These are phyloP conservation scores for Jatropha curcas DNA, from an alignment of 345 rosid genomes.

Conservation along the genomic window DNA sequence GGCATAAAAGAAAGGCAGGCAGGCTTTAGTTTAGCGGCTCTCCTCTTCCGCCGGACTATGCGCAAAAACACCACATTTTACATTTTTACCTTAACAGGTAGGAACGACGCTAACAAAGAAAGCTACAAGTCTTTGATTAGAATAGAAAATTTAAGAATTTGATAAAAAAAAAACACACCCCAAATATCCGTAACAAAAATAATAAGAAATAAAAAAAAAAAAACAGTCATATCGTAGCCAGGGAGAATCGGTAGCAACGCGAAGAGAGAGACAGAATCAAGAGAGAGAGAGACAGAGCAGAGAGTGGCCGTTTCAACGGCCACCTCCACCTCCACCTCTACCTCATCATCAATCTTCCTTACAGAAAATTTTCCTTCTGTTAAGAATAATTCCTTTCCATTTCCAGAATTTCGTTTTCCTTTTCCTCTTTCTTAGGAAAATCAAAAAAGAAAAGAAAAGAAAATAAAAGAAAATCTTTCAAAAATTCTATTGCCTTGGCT, in stretches of 20 bases:
- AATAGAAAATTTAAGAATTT: too few relatives aligned
- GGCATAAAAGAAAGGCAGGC: too few relatives aligned
- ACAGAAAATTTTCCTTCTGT: neutral
- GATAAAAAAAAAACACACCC: too few relatives aligned
- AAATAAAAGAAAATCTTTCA: neutral
- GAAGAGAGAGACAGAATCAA: neutral
- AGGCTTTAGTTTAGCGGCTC: neutral
- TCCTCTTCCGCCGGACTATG: slow-evolving; percentile 8
- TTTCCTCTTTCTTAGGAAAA: slow-evolving; percentile 20
- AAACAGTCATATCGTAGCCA: neutral
- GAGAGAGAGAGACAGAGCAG: neutral
- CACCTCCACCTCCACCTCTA: slow-evolving; percentile 45
- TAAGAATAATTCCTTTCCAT: neutral
- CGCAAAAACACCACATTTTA: neutral
- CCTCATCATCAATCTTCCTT: slow-evolving; percentile 28
- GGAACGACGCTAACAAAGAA: neutral
- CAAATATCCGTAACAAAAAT: too few relatives aligned
- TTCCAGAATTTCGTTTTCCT: neutral
- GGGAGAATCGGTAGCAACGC: too few relatives aligned
- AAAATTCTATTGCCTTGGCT: slow-evolving; percentile 21
- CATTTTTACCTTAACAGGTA: neutral
- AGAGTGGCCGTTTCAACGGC: slow-evolving; percentile 49
- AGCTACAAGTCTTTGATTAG: neutral
- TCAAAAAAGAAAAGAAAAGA: too few relatives aligned
- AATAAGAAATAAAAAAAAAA: neutral